Evolutionary conservation across 352 stramenopile species (phyloP), one percentile per base, ranked within the genome.

Genomic region (Globisporangium emineosum): DNA sequence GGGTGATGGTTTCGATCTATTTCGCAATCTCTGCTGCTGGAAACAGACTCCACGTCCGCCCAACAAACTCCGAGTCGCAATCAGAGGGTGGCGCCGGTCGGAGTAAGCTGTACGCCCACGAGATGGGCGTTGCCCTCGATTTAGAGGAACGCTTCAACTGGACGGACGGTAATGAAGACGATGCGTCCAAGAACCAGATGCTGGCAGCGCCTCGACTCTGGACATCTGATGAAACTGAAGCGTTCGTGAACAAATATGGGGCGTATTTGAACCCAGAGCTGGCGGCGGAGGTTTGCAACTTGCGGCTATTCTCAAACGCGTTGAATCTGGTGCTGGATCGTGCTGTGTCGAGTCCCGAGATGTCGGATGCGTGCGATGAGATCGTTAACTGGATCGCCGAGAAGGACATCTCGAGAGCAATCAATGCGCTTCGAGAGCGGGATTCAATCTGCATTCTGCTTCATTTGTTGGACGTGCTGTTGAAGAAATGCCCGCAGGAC

Each of bases 241-340:
- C 71, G 0, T 94, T 94, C 60, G 73, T 94, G 29, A 72, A 66
- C 55, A 93, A 91, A 59, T 96, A 96, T 45, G 86, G 86, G 9
- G 86, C 86, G 30, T 96, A 96, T 62, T 69, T 96, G 52, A 91
- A 93, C 57, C 80, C 87, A 6, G 88, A 96, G 54, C 69, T 93
- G 40, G 88, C 88, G 21, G 85, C 86, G 40, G 79, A 94, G 67
- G 75, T 93, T 0, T 94, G 86, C 67, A 94, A 88, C 32, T 71
- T 87, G 51, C 81, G 73, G 15, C 69, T 83, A 12, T 89, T 93
- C 60, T 72, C 76, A 7, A 69, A 65, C n/a, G 84, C 81, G 23
- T 68, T 94, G 29, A 86, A 86, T 37, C 67, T 83, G 49, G 81
- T 96, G 5, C 69, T 96, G 17, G 77, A 92, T 57, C 78, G 91